phyloP scores from a whole-genome alignment of 2,329 filamentous ascomycete genomes.

The Alternaria ventricosa region DNA sequence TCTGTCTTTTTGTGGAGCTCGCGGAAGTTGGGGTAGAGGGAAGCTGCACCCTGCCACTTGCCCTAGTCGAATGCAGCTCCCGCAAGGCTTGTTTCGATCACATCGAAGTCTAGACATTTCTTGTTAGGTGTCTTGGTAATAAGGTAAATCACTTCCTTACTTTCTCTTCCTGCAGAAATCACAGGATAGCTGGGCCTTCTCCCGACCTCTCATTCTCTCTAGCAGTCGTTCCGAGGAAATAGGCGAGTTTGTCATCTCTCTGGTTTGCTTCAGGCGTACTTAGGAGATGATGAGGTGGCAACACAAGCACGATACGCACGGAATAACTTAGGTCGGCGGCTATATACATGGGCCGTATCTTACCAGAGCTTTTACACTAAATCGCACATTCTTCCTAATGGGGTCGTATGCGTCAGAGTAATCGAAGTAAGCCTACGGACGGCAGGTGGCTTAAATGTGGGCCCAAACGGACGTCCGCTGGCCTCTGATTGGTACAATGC shows the following conservation, averaged over 20 bases:
- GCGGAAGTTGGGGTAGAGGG: background rate
- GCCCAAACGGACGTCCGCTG: background rate
- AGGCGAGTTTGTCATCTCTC: background rate
- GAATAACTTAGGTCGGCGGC: background rate
- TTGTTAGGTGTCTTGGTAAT: background rate
- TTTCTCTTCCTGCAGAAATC: background rate
- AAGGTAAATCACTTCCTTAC: background rate
- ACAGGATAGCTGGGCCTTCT: background rate
- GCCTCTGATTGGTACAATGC: background rate
- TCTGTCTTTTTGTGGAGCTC: background rate
- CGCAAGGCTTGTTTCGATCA: background rate
- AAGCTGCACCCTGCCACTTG: background rate
- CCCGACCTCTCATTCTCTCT: background rate
- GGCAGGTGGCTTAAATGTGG: background rate
- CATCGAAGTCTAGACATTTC: background rate
- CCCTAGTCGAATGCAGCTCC: background rate
- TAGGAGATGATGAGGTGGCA: background rate
- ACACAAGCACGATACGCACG: background rate
- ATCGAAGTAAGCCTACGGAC: background rate
- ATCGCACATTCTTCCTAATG: background rate
- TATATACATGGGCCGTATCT: background rate
- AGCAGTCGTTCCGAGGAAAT: background rate
- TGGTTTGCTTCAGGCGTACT: background rate
- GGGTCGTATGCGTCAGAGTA: background rate
- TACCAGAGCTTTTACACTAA: background rate